These are phyloP conservation scores for Kwoniella bestiolae DNA, from an alignment of 768 basidiomycete genomes.

Conservation along the genomic window DNA sequence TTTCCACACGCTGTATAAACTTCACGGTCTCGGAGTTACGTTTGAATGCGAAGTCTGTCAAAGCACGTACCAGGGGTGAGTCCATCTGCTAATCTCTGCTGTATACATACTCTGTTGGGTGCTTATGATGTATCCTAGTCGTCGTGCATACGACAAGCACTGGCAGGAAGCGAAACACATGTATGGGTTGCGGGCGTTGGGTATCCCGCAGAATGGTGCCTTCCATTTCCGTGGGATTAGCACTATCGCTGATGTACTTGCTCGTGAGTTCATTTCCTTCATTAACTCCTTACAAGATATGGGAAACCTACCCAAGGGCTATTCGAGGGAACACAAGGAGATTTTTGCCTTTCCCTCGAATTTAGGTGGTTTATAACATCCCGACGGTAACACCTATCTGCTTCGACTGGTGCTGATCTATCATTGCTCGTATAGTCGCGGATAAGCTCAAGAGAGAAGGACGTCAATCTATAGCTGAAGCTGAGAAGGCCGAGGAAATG, in stretches of 20 bases:
- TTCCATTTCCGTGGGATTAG: slow-evolving; percentile 99
- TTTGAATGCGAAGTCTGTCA: slow-evolving; percentile 90
- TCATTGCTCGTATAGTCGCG: slow-evolving; percentile 67
- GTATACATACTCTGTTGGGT: no score
- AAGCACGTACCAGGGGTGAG: slow-evolving; percentile 23
- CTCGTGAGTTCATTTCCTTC: slow-evolving; percentile 66
- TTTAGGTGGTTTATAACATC: no score
- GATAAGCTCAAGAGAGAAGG: slow-evolving; percentile 98
- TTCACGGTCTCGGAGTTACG: slow-evolving; percentile 97
- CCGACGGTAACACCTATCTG: no score
- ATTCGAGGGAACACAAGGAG: no score
- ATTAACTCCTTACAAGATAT: neutral
- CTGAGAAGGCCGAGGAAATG: slow-evolving; percentile 95
- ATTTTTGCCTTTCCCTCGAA: no score
- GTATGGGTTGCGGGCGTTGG: slow-evolving; percentile 96
- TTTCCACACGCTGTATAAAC: slow-evolving; percentile 85
- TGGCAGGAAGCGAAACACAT: slow-evolving; percentile 88
- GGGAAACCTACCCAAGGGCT: no score
- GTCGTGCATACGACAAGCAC: slow-evolving; percentile 53
- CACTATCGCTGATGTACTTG: slow-evolving; percentile 91
- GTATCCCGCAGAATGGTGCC: slow-evolving; percentile 79
- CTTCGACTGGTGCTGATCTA: neutral
- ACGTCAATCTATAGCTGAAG: slow-evolving; percentile 86
- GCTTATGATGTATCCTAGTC: no score
- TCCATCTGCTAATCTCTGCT: no score